Conservation (phyloP, 352 stramenopile genomes). For the Phytophthora lateralis region DNA sequence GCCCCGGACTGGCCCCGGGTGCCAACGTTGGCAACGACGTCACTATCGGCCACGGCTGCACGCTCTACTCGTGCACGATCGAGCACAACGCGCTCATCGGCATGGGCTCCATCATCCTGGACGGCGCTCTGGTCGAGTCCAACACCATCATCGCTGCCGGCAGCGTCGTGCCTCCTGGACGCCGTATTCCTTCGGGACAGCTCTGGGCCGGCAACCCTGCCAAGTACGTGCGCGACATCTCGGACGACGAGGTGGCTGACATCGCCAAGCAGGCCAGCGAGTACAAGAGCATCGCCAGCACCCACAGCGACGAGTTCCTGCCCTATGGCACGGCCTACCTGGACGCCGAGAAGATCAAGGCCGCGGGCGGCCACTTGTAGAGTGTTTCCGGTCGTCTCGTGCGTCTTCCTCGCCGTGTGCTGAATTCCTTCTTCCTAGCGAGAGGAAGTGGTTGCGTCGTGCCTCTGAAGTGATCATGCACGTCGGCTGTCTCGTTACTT, state of each 20-base stretch:
- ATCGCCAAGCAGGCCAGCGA: conserved; percentile 87
- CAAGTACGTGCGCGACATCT: conserved; percentile 93
- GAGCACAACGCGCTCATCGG: conserved; percentile 96
- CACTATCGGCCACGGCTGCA: conserved; percentile 94
- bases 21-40: conserved; percentile 96
- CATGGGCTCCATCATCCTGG: conserved; percentile 95
- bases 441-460: conserved; percentile 22
- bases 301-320: conserved; percentile 91
- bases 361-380: conserved; percentile 81
- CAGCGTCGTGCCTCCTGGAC: conserved; percentile 91
- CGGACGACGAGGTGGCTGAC: conserved; percentile 92
- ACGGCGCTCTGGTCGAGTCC: conserved; percentile 91
- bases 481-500: conserved; percentile 28
- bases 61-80: conserved; percentile 97
- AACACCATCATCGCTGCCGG: conserved; percentile 96
- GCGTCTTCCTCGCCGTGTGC: conserved; percentile 6
- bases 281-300: conserved; percentile 85
- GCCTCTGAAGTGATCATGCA: conserved; percentile 25
- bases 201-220: conserved; percentile 97
- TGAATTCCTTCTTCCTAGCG: conserved; percentile 19
- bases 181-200: conserved; percentile 91
- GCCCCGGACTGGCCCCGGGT: conserved; percentile 76
- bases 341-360: conserved; percentile 89
- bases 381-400: conserved; percentile 20
- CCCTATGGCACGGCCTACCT: conserved; percentile 90